Conservation (phyloP, 306 rosid genomes). For the Parietaria judaica region DNA sequence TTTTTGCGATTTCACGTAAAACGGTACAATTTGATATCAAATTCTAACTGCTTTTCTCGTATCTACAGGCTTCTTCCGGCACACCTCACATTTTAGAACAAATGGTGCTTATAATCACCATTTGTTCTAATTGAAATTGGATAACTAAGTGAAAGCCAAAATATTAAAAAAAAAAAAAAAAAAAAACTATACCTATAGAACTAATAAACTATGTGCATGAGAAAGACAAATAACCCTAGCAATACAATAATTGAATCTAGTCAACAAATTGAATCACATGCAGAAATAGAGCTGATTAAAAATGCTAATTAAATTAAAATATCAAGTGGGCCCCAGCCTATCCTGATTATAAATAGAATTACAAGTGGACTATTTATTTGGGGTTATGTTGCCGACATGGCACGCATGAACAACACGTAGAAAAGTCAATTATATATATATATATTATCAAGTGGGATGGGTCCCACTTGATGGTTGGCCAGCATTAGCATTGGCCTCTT, state of each 20-base stretch:
- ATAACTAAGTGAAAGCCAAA: too few relatives aligned
- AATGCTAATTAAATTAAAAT: not conserved
- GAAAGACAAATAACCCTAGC: not conserved
- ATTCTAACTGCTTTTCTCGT: too few relatives aligned
- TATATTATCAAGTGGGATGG: not conserved
- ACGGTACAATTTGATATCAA: too few relatives aligned
- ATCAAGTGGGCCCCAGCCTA: slow-evolving; percentile 3
- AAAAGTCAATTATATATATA: slow-evolving; percentile 12
- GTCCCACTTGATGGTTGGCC: slow-evolving; percentile 39
- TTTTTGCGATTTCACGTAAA: too few relatives aligned
- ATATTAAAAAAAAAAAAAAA: too few relatives aligned
- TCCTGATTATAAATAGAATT: not conserved
- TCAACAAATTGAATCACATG: slow-evolving; percentile 10
- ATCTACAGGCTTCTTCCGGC: too few relatives aligned
- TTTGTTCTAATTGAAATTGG: too few relatives aligned
- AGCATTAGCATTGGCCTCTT: slow-evolving; percentile 14
- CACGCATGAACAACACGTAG: slow-evolving; percentile 23
- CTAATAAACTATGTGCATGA: not conserved
- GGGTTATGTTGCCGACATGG: slow-evolving; percentile 58
- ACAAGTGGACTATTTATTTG: slow-evolving; percentile 14
- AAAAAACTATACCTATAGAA: not conserved
- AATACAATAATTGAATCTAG: not conserved
- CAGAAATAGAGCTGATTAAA: not conserved
- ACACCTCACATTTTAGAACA: too few relatives aligned
- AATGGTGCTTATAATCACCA: too few relatives aligned